phyloP scores from a whole-genome alignment of 176 grass and related monocot genomes.

The Rhipidocladum racemiflorum region DNA sequence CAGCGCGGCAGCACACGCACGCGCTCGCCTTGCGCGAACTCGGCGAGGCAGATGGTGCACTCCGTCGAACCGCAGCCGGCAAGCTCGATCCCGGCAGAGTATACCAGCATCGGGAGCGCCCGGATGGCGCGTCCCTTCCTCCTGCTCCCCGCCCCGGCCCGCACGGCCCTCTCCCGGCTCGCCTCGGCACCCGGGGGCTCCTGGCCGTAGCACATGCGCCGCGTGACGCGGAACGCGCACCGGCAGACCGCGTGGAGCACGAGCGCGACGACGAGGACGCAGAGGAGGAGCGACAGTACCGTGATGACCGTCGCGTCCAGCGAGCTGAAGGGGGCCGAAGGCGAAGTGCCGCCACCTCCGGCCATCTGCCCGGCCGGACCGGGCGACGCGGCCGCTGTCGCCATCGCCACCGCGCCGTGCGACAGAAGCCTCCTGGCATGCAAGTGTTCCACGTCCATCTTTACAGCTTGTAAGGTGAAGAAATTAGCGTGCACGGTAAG shows the following conservation, averaged over 20 bases:
- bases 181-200: background rate
- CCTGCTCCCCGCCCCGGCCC: background rate
- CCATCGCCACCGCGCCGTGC: background rate
- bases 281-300: constrained; percentile 62
- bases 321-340: constrained; percentile 31
- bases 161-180: background rate
- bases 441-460: constrained; percentile 47
- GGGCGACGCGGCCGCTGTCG: background rate
- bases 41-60: constrained; percentile 90
- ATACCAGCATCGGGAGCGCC: constrained; percentile 35
- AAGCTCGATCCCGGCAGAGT: constrained; percentile 41
- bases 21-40: constrained; percentile 70
- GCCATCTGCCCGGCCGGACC: background rate
- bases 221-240: constrained; percentile 50
- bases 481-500: background rate
- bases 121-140: constrained; percentile 26
- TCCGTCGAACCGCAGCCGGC: constrained; percentile 55
- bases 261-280: constrained; percentile 50
- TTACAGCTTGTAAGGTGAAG: background rate
- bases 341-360: background rate
- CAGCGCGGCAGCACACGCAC: constrained; percentile 72
- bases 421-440: constrained; percentile 53
- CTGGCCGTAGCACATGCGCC: constrained; percentile 43
- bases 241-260: constrained; percentile 41
- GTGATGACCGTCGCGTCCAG: constrained; percentile 58